A percentile compares a stretch with the other conserved stretches of the same genome.
Evolutionary conservation across 345 rosid genomes (phyloP).

Genomic region (Erysimum cheiranthoides): DNA sequence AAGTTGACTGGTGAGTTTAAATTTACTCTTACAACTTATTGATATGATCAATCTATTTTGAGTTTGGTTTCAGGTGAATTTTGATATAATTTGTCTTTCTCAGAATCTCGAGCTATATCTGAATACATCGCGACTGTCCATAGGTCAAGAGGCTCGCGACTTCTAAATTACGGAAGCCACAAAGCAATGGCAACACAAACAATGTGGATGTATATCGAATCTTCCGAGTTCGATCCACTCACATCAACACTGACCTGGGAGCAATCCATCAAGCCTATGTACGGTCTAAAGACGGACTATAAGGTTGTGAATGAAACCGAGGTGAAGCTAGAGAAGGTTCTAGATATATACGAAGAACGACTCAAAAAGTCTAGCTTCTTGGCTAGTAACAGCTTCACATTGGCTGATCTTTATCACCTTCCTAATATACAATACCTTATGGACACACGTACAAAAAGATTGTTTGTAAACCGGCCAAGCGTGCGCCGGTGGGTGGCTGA

Average conservation of each 20-base stretch:
- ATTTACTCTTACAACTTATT: not conserved
- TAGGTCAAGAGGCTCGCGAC: slow-evolving; percentile 27
- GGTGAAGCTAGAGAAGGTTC: slow-evolving; percentile 34
- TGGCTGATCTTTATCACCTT: slow-evolving; percentile 49
- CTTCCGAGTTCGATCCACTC: slow-evolving; percentile 52
- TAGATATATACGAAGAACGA: slow-evolving; percentile 64
- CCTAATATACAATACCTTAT: slow-evolving; percentile 46
- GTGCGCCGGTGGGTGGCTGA: slow-evolving; percentile 54
- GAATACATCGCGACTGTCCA: slow-evolving; percentile 32
- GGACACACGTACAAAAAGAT: slow-evolving; percentile 49
- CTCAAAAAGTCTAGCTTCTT: slow-evolving; percentile 27
- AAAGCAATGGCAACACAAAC: slow-evolving; percentile 12
- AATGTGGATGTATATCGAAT: slow-evolving; percentile 54
- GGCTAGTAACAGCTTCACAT: slow-evolving; percentile 42
- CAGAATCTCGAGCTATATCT: slow-evolving; percentile 48
- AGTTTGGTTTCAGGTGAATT: not conserved
- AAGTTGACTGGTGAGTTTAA: slow-evolving; percentile 61
- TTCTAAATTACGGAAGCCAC: slow-evolving; percentile 13
- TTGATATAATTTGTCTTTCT: not conserved
- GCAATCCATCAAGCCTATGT: slow-evolving; percentile 17
- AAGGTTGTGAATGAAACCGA: slow-evolving; percentile 28
- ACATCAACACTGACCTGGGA: slow-evolving; percentile 32
- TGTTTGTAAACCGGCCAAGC: slow-evolving; percentile 51
- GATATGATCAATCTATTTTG: not conserved
- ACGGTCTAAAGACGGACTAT: slow-evolving; percentile 32